Conservation (phyloP, 306 rosid species). For the Rubus parviflorus region DNA sequence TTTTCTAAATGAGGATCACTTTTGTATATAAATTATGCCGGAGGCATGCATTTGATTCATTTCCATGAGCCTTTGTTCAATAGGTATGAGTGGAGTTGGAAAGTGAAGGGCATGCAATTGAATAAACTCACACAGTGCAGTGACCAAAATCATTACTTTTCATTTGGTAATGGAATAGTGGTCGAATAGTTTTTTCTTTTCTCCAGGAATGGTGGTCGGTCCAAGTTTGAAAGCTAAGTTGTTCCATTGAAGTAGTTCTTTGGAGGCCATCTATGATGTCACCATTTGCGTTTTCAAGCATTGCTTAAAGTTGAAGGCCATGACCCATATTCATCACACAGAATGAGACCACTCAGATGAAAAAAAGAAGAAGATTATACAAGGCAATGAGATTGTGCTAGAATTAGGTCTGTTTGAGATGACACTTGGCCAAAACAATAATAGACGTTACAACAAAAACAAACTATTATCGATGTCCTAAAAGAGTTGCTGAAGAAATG, state of each 20-base stretch:
- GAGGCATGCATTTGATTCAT: neutral
- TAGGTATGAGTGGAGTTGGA: neutral
- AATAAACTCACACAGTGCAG: slow-evolving; percentile 11
- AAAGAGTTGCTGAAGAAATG: neutral
- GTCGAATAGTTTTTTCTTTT: neutral
- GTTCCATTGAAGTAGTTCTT: neutral
- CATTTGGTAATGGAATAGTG: slow-evolving; percentile 27
- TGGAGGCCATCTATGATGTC: neutral
- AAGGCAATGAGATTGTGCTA: neutral
- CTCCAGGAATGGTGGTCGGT: slow-evolving; percentile 14
- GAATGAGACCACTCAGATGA: neutral
- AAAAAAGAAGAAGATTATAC: neutral
- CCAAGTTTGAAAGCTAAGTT: neutral
- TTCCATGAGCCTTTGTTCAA: neutral
- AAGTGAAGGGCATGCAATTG: slow-evolving; percentile 3
- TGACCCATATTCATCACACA: neutral
- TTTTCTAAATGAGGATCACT: slow-evolving; percentile 6
- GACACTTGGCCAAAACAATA: neutral
- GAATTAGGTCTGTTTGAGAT: neutral
- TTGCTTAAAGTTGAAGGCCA: neutral
- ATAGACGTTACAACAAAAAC: neutral
- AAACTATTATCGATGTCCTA: neutral
- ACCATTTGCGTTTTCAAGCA: neutral
- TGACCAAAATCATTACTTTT: slow-evolving; percentile 25
- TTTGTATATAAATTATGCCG: neutral